Percentiles rank a stretch among this genome's conserved stretches.
phyloP scores from a whole-genome alignment of 1,139 yeast genomes.

The Blastobotrys arbuscula region DNA sequence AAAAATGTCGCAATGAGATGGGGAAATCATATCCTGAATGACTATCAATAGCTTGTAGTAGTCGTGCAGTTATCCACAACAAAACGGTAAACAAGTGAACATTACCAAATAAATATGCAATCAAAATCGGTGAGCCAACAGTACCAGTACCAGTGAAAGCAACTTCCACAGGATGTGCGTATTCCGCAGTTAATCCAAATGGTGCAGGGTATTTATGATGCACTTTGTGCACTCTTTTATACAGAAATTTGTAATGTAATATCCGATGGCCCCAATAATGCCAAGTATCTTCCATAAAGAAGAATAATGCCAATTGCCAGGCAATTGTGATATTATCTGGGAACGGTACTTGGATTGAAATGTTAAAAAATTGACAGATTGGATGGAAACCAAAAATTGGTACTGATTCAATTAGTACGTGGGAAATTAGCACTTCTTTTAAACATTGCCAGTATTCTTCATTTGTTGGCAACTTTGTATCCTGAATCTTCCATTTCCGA shows the following conservation, averaged over 20 bases:
- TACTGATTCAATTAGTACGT: constrained; percentile 84
- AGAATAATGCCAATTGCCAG: constrained; percentile 65
- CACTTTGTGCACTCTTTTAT: constrained; percentile 89
- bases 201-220: constrained; percentile 98
- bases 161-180: constrained; percentile 93
- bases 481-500: constrained; percentile 75
- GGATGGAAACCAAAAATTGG: constrained; percentile 98
- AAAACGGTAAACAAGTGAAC: constrained; percentile 81
- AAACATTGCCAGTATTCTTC: constrained; percentile 90
- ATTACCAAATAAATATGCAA: constrained; percentile 56
- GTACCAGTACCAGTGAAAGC: constrained; percentile 89
- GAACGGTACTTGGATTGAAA: constrained; percentile 76
- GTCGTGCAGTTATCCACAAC: constrained; percentile 80
- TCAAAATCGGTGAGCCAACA: constrained; percentile 82
- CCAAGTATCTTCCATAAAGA: constrained; percentile 88
- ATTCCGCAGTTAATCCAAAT: constrained; percentile 92
- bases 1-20: constrained; percentile 82
- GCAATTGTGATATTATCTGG: constrained; percentile 68
- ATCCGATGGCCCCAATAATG: constrained; percentile 92
- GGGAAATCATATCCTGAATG: constrained; percentile 98
- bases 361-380: constrained; percentile 70
- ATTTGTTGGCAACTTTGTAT: constrained; percentile 66
- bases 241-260: constrained; percentile 78
- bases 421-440: constrained; percentile 75
- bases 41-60: constrained; percentile 92